Base-by-base conservation (phyloP, 2,329 filamentous ascomycete genomes). In the Paramyrothecium sp. region DNA sequence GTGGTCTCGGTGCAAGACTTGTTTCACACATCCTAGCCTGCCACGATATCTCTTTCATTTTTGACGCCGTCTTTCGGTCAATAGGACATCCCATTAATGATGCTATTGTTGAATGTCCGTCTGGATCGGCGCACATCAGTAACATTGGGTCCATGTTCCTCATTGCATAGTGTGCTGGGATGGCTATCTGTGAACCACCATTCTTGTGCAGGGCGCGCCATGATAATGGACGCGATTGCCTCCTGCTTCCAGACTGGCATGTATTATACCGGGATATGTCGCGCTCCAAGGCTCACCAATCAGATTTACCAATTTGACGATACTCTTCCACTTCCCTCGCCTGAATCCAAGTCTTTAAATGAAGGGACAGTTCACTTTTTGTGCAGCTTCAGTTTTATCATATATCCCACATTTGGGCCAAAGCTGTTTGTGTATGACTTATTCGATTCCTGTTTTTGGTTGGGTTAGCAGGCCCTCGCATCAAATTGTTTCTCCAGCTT, bases 201-300 rank as follows among this genome's bases (percentile, higher is more conserved):
- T 62, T 65, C 61, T 65, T 65, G 55, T 30, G 38, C 22, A 62
- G 61, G 60, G 60, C 38, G 38, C n/a, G 38, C 13, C 7, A 44
- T 16, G 38, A 19, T 12, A 44, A 44, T 44, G 38, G n/a, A 44
- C 38, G 38, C 38, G 38, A 12, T 47, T 19, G 52, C 48, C 12
- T 51, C 20, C 51, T 38, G 53, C 52, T 48, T 56, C 49, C 8
- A 30, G 54, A 62, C 65, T 67, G 63, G 65, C 56, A 67, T 67
- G 65, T 58, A 58, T 59, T 51, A 50, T 56, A 56, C 60, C 60
- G 47, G 30, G 51, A 30, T 54, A 50, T 47, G 54, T 50, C 46
- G 54, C 51, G 51, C 20, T 54, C 41, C 57, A 54, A 53, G 48
- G 58, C 59, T 61, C 57, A 34, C 52, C 55, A 44, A 62, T 59